Evolutionary conservation across 1,284 basidiomycete genomes (phyloP).

Genomic region (Ganoderma multipileum): DNA sequence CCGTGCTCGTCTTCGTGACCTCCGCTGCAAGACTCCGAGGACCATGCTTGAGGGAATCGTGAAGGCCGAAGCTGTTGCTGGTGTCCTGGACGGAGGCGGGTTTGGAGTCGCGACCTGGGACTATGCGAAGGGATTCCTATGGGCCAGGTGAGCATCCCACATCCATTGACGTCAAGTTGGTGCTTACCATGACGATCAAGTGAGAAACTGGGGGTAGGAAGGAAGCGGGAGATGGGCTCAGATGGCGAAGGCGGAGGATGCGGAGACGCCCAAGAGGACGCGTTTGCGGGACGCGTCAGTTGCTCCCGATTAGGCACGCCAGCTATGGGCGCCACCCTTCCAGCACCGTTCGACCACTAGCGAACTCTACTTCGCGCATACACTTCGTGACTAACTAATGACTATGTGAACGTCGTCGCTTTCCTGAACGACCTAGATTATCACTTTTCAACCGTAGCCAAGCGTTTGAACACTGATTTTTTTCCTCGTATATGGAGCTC

Average conservation of each 20-base stretch:
- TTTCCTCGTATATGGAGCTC: too few relatives aligned
- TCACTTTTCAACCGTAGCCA: too few relatives aligned
- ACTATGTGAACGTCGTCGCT: too few relatives aligned
- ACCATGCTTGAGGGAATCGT: constrained; percentile 82
- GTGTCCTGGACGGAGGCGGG: constrained; percentile 74
- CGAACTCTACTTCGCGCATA: too few relatives aligned
- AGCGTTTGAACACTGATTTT: too few relatives aligned
- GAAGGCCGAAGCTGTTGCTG: constrained; percentile 75
- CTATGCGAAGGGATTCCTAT: constrained; percentile 74
- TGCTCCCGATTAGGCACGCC: constrained; percentile 16
- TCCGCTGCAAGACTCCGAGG: constrained; percentile 78
- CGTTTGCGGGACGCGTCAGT: constrained; percentile 32
- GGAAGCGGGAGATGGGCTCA: neutral
- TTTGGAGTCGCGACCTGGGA: constrained; percentile 63
- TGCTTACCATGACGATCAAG: neutral
- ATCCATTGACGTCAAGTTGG: rapidly evolving
- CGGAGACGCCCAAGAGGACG: constrained; percentile 11
- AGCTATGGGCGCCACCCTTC: neutral
- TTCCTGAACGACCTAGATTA: too few relatives aligned
- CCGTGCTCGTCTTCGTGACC: constrained; percentile 57
- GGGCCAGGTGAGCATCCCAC: neutral
- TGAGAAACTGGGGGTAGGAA: neutral
- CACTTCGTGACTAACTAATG: too few relatives aligned
- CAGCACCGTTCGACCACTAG: too few relatives aligned
- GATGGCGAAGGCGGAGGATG: neutral